Evolutionary conservation across 2,329 filamentous ascomycete genomes (phyloP).

Genomic region (Aurifilum marmelostoma): DNA sequence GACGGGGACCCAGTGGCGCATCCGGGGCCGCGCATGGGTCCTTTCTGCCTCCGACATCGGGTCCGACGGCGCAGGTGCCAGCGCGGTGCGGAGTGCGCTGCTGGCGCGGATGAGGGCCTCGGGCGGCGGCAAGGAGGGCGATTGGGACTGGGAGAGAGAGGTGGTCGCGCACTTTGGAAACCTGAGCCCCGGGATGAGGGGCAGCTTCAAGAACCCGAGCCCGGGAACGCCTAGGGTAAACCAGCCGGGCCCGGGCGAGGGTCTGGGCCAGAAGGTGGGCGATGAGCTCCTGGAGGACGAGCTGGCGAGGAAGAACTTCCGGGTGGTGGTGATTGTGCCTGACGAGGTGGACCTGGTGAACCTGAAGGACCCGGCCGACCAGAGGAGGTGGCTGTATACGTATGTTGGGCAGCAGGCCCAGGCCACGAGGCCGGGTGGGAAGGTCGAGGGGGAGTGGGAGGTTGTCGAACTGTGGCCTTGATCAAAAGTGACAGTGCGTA

Average conservation of each 20-base stretch:
- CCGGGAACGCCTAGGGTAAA: constrained; percentile 65
- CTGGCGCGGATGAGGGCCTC: constrained; percentile 63
- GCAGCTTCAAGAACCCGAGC: constrained; percentile 72
- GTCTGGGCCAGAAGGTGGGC: constrained; percentile 66
- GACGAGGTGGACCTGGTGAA: constrained; percentile 77
- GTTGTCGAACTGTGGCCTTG: constrained; percentile 72
- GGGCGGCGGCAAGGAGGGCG: constrained; percentile 43
- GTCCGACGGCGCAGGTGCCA: constrained; percentile 54
- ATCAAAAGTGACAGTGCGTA: constrained; percentile 15
- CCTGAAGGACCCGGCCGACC: constrained; percentile 66
- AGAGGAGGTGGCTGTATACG: constrained; percentile 69
- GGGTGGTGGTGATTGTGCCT: constrained; percentile 80
- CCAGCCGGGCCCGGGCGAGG: constrained; percentile 47
- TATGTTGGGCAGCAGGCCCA: constrained; percentile 50
- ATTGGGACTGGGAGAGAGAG: constrained; percentile 80
- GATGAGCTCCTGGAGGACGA: constrained; percentile 65
- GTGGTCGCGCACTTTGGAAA: constrained; percentile 91
- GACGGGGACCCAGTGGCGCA: constrained; percentile 78
- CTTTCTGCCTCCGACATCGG: constrained; percentile 63
- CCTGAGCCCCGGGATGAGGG: constrained; percentile 77
- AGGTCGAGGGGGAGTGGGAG: constrained; percentile 62
- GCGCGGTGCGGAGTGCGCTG: constrained; percentile 63
- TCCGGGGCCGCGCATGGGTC: constrained; percentile 76
- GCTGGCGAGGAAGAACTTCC: constrained; percentile 74
- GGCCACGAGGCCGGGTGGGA: constrained; percentile 36